A percentile compares a stretch with the other conserved stretches of the same genome.
phyloP scores from a whole-genome alignment of 768 basidiomycete genomes.

The Obba rivulosa region DNA sequence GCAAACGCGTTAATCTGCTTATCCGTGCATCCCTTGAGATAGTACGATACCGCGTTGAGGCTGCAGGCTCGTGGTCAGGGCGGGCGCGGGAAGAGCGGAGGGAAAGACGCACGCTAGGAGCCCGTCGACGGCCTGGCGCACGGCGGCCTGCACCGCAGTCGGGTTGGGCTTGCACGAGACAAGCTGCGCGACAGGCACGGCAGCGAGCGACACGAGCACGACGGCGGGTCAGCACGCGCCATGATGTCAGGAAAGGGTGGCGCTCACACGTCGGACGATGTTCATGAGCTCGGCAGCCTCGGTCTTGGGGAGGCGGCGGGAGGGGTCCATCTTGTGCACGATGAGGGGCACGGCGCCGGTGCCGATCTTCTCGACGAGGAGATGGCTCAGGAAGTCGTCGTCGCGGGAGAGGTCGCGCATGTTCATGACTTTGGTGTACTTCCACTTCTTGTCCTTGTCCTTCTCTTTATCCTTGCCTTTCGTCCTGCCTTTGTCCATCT shows the following conservation, averaged over 20 bases:
- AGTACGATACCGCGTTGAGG: conserved; percentile 70
- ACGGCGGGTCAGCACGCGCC: conserved; percentile 9
- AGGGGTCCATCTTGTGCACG: conserved; percentile 87
- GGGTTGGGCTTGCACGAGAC: conserved; percentile 49
- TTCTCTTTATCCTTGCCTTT: too few relatives aligned
- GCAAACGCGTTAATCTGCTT: conserved; percentile 89
- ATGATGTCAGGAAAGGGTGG: conserved; percentile 4
- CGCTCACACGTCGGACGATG: conserved; percentile 71
- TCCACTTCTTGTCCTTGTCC: conserved; percentile 39
- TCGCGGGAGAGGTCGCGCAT: conserved; percentile 86
- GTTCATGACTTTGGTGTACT: conserved; percentile 86
- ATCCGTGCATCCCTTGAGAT: conserved; percentile 68
- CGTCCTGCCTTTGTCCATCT: too few relatives aligned
- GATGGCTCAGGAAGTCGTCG: conserved; percentile 87
- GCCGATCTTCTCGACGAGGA: conserved; percentile 85
- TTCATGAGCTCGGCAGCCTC: conserved; percentile 60
- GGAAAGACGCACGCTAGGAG: conserved; percentile 61
- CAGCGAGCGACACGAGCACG: too few relatives aligned
- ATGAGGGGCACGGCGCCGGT: conserved; percentile 74
- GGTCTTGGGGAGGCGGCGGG: conserved; percentile 72
- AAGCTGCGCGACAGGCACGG: conserved; percentile 35
- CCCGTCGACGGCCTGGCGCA: conserved; percentile 72
- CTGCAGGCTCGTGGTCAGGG: conserved; percentile 33
- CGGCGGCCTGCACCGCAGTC: conserved; percentile 36
- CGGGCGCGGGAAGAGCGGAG: conserved; percentile 16